phyloP scores from a whole-genome alignment of 768 basidiomycete genomes.

The Hygrocybe coccinea region DNA sequence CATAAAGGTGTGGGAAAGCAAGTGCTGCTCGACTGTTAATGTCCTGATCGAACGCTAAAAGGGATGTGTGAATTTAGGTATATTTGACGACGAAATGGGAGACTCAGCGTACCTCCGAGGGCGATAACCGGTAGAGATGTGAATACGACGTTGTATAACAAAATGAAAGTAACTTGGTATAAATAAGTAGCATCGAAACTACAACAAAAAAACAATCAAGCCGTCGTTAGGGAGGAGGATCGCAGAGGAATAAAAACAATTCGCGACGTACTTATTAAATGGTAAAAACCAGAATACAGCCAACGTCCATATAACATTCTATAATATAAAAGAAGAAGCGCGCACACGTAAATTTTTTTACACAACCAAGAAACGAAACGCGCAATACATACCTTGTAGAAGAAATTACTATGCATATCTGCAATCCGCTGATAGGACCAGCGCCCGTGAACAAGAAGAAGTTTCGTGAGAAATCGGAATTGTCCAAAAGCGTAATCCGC shows the following conservation, averaged over 20 bases:
- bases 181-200: conserved; percentile 94
- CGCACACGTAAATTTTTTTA: too few relatives aligned
- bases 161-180: conserved; percentile 91
- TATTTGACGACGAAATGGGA: not conserved
- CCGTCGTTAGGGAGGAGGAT: conserved; percentile 6
- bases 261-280: conserved; percentile 77
- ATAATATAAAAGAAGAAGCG: not conserved
- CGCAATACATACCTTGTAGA: conserved; percentile 74
- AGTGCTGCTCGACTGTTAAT: conserved; percentile 83
- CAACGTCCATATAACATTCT: conserved; percentile 92
- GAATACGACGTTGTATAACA: conserved; percentile 88
- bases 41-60: conserved; percentile 88
- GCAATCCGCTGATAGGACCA: conserved; percentile 97
- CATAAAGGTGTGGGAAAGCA: conserved; percentile 93
- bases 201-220: conserved; percentile 2
- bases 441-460: conserved; percentile 89
- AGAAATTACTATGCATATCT: conserved; percentile 97
- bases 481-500: conserved; percentile 98
- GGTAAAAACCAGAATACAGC: conserved; percentile 92
- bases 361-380: not conserved
- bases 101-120: conserved; percentile 70
- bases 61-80: conserved; percentile 8
- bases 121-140: conserved; percentile 90
- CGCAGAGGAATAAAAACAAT: not conserved
- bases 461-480: conserved; percentile 87